Conservation (phyloP, 2,329 filamentous ascomycete species). For the Mariannaea elegans region DNA sequence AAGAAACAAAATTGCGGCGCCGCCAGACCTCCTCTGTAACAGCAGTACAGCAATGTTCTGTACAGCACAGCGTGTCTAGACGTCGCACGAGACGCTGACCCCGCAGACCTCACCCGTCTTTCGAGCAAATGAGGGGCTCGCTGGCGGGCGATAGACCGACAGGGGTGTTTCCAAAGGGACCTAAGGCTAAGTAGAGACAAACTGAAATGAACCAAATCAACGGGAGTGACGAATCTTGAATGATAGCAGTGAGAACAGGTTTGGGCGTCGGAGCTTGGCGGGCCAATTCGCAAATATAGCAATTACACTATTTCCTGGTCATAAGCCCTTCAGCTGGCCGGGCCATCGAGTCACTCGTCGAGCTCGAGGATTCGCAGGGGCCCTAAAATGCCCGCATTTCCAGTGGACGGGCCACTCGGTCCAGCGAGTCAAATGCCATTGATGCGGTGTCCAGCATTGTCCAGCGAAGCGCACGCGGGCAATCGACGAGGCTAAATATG, state of each 20-base stretch:
- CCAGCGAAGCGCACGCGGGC: slow-evolving; percentile 36
- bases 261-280: slow-evolving; percentile 2
- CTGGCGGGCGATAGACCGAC: slow-evolving; percentile 8
- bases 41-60: slow-evolving; percentile 18
- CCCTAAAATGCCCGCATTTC: slow-evolving; percentile 23
- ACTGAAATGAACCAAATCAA: slow-evolving; percentile 19
- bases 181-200: neutral
- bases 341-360: neutral
- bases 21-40: slow-evolving; percentile 25
- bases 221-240: slow-evolving; percentile 11
- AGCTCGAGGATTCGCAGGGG: slow-evolving; percentile 37
- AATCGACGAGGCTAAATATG: slow-evolving; percentile 42
- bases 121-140: slow-evolving; percentile 33
- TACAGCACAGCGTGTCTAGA: neutral
- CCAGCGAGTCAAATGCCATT: slow-evolving; percentile 33
- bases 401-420: slow-evolving; percentile 30
- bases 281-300: slow-evolving; percentile 11
- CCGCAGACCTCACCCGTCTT: slow-evolving; percentile 33
- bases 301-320: slow-evolving; percentile 10
- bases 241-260: neutral
- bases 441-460: slow-evolving; percentile 1
- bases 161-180: neutral
- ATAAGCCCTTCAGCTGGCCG: slow-evolving; percentile 6
- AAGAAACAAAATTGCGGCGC: slow-evolving; percentile 26
- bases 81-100: slow-evolving; percentile 34